Evolutionary conservation across 2,329 filamentous ascomycete genomes (phyloP), one percentile per base, ranked within the genome.

Genomic region (Pseudogymnoascus sp.): DNA sequence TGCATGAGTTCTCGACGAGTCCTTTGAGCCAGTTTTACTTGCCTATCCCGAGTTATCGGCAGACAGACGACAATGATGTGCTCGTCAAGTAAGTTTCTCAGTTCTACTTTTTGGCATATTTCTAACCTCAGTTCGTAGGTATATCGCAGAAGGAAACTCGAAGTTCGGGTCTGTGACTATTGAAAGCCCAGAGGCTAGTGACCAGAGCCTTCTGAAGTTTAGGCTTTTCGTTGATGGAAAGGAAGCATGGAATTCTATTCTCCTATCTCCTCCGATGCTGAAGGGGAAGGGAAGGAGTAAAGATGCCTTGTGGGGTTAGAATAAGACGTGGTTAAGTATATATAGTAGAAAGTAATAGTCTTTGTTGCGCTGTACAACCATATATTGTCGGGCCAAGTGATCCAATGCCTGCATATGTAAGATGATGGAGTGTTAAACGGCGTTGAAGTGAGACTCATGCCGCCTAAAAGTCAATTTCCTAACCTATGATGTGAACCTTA

Each of bases 21-120:
- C 94, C 94, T 0, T 74, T 99, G 61, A 95, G 87, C 73, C 96
- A 97, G 81, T 99, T 99, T 73, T 96, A 94, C 69, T 83, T 94
- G 4, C 94, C 94, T 0, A 77, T 93, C 23, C 82, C 88, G 1
- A 93, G 91, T 0, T 99, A 97, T 75, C 81, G 80, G 68, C 91
- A 97, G 75, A 84, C 82, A 0, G 91, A 95, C 68, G 82, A 87
- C 1, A 86, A 92, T 69, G 94, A 97, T 75, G 84, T 96, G 10
- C 82, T 87, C 72, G 81, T 97, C 67, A 91, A 93, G 85, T 96
- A 83, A 78, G 83, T 83, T 28, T 11, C 16, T 18, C n/a, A 33
- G 35, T 1, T 25, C 16, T 61, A 31, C 11, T 8, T 16, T n/a
- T 11, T 28, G 3, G 8, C 16, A n/a, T 14, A 10, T 40, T 3